Base-by-base conservation (phyloP, 163 green algal species). In the Chlamydomonas reinhardtii region DNA sequence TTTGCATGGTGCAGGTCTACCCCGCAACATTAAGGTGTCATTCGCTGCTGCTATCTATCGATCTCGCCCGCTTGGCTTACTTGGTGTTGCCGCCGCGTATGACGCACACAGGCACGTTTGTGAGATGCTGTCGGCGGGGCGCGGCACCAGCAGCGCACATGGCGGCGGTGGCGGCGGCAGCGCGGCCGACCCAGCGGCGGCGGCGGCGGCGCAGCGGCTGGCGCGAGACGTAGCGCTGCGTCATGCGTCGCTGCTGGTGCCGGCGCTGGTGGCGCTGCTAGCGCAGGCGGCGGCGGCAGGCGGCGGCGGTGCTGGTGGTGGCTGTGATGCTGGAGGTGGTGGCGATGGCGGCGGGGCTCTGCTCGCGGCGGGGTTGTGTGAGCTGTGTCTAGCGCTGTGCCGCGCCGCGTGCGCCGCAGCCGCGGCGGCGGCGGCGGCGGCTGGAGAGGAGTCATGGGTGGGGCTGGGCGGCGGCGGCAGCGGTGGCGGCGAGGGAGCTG, bases 261-360 rank as follows among this genome's bases (percentile, higher is more conserved):
- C 77, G 31, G 77, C 77, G 66, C 77, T 85, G 77, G 77, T 59
- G 65, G 66, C 74, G 43, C 43, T 85, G 43, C 8, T 70, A 32
- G 27, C 68, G n/a, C 39, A 68, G 77, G 66, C 31, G 16, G 61
- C 48, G 14, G 48, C 48, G 48, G 48, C 48, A 14, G 48, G 6
- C 68, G 43, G n/a, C 24, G 39, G 77, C 37, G 66, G 52, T 8
- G 16, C 31, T 76, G 16, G 19, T n/a, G 17, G 31, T 19, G 12
- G 39, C 76, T n/a, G n/a, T n/a, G n/a, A n/a, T n/a, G n/a, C n/a
- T 8, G 16, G 43, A 76, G 16, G 19, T n/a, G 17, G 31, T 19
- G 12, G 39, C 76, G 39, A 71, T 48, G n/a, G 48, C 31, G 39
- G 31, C 48, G 12, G 27, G 59, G 4, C 76, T 66, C 48, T 17